Base-by-base conservation (phyloP, 139 green algal genomes). In the Chlamydomonas schloesseri region DNA sequence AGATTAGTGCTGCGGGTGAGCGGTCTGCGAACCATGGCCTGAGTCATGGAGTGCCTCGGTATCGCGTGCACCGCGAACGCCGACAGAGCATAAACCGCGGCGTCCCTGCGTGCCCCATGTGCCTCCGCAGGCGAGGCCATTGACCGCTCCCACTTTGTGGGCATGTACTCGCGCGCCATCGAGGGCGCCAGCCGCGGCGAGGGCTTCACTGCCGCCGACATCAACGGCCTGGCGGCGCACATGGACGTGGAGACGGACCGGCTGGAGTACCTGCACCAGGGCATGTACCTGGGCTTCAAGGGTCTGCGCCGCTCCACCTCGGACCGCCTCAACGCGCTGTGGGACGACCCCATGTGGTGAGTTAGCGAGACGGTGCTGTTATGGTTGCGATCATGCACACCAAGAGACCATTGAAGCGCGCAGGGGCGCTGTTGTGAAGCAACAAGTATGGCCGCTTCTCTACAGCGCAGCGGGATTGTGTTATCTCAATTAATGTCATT, bases 211-310 rank as follows among this genome's bases (percentile, higher is more conserved):
- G n/a, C 65, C 46, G 23, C 3, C 9, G 31, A 78, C 26, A 55
- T 88, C 29, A 28, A 65, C 64, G 29, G 34, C 37, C 60, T 88
- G 28, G 37, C 46, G 50, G 11, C 47, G 23, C 55, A 46, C 46
- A 31, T 88, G 37, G 47, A 67, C 18, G 33, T 42, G 6, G 72
- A 83, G 50, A 24, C 79, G 14, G 64, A 88, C 50, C 73, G 65
- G 24, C 76, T 88, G 11, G 83, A 88, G 73, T 73, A 78, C 34
- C 72, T 88, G 73, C 83, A 88, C 73, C 72, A 88, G 83, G 83
- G 83, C n/a, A 13, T 88, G 33, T 82, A 88, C 83, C 73, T 88
- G 36, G 83, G 83, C 33, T 88, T 88, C 55, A 57, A 42, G 8
- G 69, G 46, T 0, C 64, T 78, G 62, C 42, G 67, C 6, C 33